Conservation (phyloP, 805 yeast species). For the Hanseniaspora guilliermondii region DNA sequence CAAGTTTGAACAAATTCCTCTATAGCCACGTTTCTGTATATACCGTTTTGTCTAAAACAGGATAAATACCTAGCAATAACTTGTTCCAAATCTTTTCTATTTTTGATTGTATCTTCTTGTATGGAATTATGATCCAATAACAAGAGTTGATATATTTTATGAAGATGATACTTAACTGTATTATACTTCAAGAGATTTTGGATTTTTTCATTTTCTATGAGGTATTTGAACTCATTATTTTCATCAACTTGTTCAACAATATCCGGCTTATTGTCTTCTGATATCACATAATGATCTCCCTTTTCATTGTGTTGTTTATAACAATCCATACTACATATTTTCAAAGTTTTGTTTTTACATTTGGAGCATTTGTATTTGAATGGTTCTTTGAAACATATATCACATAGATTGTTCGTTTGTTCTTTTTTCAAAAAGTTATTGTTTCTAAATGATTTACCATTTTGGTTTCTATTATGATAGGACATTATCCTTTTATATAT, state of each 20-base stretch:
- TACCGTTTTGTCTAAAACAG: slow-evolving; percentile 45
- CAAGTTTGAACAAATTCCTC: slow-evolving; percentile 45
- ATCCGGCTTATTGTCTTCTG: slow-evolving; percentile 1
- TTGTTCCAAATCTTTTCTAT: slow-evolving; percentile 32
- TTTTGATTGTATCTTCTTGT: slow-evolving; percentile 17
- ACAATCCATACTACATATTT: slow-evolving; percentile 48
- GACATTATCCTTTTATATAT: too few relatives aligned
- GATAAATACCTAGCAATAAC: slow-evolving; percentile 47
- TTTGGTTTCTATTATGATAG: neutral
- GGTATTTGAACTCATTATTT: slow-evolving; percentile 20
- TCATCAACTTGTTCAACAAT: slow-evolving; percentile 11
- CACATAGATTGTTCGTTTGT: slow-evolving; percentile 20
- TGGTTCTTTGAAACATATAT: slow-evolving; percentile 25
- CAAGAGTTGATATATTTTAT: slow-evolving; percentile 38
- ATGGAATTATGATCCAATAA: slow-evolving; percentile 17
- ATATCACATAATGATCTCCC: slow-evolving; percentile 24
- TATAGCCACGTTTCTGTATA: slow-evolving; percentile 47
- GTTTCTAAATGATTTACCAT: neutral
- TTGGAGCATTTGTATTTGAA: slow-evolving; percentile 40
- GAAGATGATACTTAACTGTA: slow-evolving; percentile 43
- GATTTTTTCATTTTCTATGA: slow-evolving; percentile 32
- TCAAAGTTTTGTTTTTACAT: slow-evolving; percentile 26
- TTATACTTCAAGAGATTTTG: slow-evolving; percentile 35
- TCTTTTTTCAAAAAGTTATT: neutral
- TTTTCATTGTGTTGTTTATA: slow-evolving; percentile 34